These are phyloP conservation scores for Xylogone sp. DNA, from an alignment of 2,329 filamentous ascomycete genomes.

Conservation along the genomic window DNA sequence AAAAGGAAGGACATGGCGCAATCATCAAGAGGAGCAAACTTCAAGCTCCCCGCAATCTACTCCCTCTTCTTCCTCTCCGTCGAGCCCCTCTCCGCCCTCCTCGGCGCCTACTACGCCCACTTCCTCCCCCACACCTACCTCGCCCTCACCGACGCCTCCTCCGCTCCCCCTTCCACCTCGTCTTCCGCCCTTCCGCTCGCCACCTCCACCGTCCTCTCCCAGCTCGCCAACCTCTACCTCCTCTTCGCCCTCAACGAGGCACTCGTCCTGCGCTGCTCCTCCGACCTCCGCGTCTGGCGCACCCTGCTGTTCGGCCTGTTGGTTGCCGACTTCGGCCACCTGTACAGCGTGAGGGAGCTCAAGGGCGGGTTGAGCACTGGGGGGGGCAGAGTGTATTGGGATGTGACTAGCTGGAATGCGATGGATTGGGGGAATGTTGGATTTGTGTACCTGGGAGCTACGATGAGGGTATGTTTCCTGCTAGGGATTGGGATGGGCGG, in stretches of 20 bases:
- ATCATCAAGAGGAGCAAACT: constrained; percentile 30
- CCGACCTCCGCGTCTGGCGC: constrained; percentile 66
- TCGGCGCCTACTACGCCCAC: constrained; percentile 50
- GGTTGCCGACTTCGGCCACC: constrained; percentile 72
- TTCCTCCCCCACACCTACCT: constrained; percentile 56
- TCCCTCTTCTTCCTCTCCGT: constrained; percentile 71
- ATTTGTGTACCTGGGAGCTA: constrained; percentile 65
- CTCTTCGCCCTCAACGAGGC: constrained; percentile 76
- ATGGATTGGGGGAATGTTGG: constrained; percentile 67
- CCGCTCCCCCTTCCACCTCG: constrained; percentile 18
- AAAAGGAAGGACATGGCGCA: too few species aligned
- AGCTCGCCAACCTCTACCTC: constrained; percentile 76
- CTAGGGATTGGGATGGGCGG: constrained; percentile 48
- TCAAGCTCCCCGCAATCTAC: constrained; percentile 58
- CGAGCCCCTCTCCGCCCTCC: constrained; percentile 54
- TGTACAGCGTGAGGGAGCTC: constrained; percentile 55
- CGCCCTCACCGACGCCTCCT: constrained; percentile 50
- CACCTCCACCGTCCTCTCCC: constrained; percentile 65
- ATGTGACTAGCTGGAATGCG: constrained; percentile 56
- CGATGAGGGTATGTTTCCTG: constrained; percentile 56
- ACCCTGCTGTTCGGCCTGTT: constrained; percentile 63
- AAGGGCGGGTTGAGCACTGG: background rate
- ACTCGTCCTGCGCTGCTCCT: constrained; percentile 66
- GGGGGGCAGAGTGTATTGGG: constrained; percentile 23
- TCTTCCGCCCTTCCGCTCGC: constrained; percentile 43